Evolutionary conservation across 176 grass and related monocot genomes (phyloP), one percentile per base, ranked within the genome.

Genomic region (Musa beccarii): DNA sequence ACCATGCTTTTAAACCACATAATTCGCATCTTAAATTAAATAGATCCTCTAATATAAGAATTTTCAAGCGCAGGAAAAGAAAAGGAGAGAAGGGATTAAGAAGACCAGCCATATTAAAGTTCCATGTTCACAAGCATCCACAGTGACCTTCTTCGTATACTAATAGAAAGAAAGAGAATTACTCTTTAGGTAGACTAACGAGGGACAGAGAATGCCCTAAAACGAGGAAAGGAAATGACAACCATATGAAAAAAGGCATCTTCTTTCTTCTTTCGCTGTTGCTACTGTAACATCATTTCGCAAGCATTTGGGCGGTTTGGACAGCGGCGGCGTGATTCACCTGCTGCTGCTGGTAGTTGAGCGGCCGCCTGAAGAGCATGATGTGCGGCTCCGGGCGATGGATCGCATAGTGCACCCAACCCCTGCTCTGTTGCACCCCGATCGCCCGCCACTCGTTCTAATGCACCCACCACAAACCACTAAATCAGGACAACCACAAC

Each of bases 341-440:
- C 84, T 99, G 86, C 79, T 92, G 95, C 81, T 99, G 91, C 86
- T 99, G 96, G 83, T 79, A 92, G 96, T 99, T 99, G 81, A 99
- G 87, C n/a, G 96, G 57, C 55, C 96, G 88, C 76, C 96, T 84
- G 83, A 99, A 99, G 10, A 99, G 89, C 91, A 99, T 99, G 88
- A 99, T 99, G 81, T 99, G 96, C 17, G 89, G 91, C 84, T 99
- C 96, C 54, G 96, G 96, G 21, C 96, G 89, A 87, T 99, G 96
- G 70, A 99, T 91, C 72, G 96, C 91, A 70, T 99, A 99, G 84
- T 99, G 96, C 66, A 99, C 89, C 96, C 96, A 99, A 19, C 96
- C 96, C 54, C 96, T 86, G 81, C 96, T 99, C 88, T 99, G 96
- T 87, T 99, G 96, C 79, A 99, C 96, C 0, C 96, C 96, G 56